Evolutionary conservation across 768 basidiomycete species (phyloP).

Genomic region (Trametes coccinea): DNA sequence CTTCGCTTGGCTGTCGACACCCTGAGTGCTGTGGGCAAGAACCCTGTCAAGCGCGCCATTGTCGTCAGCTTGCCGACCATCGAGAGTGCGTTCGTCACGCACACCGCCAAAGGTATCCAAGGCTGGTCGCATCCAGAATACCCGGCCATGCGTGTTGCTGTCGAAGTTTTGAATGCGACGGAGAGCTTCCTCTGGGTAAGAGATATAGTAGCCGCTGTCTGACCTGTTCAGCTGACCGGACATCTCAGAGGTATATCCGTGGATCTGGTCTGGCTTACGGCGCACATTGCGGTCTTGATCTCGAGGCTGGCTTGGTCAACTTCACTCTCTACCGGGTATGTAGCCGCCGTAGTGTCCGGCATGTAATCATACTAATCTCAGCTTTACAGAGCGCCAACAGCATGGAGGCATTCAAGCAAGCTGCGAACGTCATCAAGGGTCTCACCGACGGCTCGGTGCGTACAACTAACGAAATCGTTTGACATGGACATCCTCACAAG

Average conservation of each 20-base stretch:
- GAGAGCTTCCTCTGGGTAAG: slow-evolving; percentile 93
- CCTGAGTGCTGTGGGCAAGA: slow-evolving; percentile 71
- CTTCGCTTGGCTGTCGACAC: slow-evolving; percentile 68
- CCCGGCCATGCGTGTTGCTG: slow-evolving; percentile 81
- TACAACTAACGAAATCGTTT: slow-evolving; percentile 6
- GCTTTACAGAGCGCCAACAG: slow-evolving; percentile 70
- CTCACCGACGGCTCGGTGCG: slow-evolving; percentile 81
- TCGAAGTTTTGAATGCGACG: slow-evolving; percentile 86
- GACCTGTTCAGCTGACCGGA: not conserved
- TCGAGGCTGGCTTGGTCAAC: slow-evolving; percentile 73
- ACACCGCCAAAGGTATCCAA: slow-evolving; percentile 75
- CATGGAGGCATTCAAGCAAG: slow-evolving; percentile 80
- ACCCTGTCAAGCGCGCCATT: slow-evolving; percentile 73
- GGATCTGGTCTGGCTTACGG: slow-evolving; percentile 95
- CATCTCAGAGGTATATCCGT: slow-evolving; percentile 74
- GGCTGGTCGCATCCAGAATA: slow-evolving; percentile 83
- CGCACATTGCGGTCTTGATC: slow-evolving; percentile 71
- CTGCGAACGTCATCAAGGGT: slow-evolving; percentile 70
- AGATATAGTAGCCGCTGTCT: not conserved
- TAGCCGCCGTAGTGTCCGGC: slow-evolving; percentile 3
- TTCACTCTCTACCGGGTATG: slow-evolving; percentile 81
- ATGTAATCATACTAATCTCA: not conserved
- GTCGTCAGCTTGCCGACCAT: slow-evolving; percentile 91
- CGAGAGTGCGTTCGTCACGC: slow-evolving; percentile 85
- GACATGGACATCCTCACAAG: slow-evolving; percentile 1